phyloP scores from a whole-genome alignment of 805 yeast species.

The Blastobotrys robertii region DNA sequence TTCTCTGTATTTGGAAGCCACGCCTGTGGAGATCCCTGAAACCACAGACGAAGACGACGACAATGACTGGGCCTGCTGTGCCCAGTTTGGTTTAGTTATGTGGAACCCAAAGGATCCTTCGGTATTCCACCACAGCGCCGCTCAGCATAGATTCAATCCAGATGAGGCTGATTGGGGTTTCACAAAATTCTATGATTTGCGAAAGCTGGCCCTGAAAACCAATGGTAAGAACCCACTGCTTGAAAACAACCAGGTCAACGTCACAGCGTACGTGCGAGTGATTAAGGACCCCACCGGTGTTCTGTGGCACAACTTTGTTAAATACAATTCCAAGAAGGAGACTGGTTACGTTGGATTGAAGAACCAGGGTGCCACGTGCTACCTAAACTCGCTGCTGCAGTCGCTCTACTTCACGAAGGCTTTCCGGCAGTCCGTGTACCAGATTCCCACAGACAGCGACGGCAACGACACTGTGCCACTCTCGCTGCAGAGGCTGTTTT shows the following conservation, averaged over 20 bases:
- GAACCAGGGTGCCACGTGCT: conserved; percentile 98
- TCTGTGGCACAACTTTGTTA: conserved; percentile 78
- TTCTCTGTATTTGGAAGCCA: conserved; percentile 76
- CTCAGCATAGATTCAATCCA: conserved; percentile 69
- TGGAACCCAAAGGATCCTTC: conserved; percentile 72
- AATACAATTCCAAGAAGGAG: conserved; percentile 68
- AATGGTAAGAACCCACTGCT: conserved; percentile 28
- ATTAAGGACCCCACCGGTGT: conserved; percentile 90
- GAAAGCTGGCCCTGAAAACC: conserved; percentile 34
- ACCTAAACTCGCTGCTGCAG: conserved; percentile 84
- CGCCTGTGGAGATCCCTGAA: conserved; percentile 19
- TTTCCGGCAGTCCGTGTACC: conserved; percentile 78
- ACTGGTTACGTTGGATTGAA: conserved; percentile 90
- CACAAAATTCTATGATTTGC: conserved; percentile 56
- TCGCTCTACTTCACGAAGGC: conserved; percentile 77
- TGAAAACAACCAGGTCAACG: conserved; percentile 48
- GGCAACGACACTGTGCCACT: conserved; percentile 56
- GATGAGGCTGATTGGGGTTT: conserved; percentile 95
- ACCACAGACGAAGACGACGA: conserved; percentile 9
- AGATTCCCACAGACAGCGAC: conserved; percentile 70
- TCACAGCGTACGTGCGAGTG: conserved; percentile 68
- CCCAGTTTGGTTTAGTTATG: conserved; percentile 75
- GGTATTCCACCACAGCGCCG: conserved; percentile 48
- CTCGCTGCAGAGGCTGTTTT: conserved; percentile 83
- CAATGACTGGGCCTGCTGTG: conserved; percentile 74